A percentile compares a stretch with the other conserved stretches of the same genome.
Conservation (phyloP, 108 stramenopile genomes). For the Poteriospumella lacustris region DNA sequence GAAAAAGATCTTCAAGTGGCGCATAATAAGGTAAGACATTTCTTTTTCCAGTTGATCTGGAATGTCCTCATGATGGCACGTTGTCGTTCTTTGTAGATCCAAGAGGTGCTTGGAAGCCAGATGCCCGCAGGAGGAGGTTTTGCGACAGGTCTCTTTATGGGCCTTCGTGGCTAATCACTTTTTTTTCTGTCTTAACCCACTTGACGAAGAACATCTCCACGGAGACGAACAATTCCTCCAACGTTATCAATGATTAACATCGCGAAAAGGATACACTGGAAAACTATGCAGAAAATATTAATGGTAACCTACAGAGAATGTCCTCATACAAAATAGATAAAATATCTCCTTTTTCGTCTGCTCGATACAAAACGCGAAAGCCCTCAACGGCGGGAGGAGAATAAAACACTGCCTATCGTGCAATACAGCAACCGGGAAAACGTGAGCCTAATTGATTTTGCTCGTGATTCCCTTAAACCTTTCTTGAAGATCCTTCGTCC, state of each 20-base stretch:
- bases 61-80: not conserved
- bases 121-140: conserved; percentile 26
- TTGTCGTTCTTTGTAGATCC: not conserved
- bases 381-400: too few species aligned
- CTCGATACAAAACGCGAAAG: too few species aligned
- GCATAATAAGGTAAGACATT: not conserved
- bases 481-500: not conserved
- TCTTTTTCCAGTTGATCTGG: not conserved
- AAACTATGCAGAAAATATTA: too few species aligned
- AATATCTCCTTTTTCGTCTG: not conserved
- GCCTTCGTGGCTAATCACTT: conserved; percentile 7
- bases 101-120: not conserved
- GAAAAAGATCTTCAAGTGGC: not conserved
- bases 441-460: too few species aligned
- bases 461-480: conserved; percentile 1
- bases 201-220: not conserved
- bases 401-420: too few species aligned
- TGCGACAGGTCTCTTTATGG: conserved; percentile 11
- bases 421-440: too few species aligned
- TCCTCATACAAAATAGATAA: not conserved
- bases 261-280: not conserved
- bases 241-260: not conserved
- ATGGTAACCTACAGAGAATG: not conserved
- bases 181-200: not conserved
- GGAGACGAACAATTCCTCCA: not conserved